phyloP scores from a whole-genome alignment of 495 filamentous ascomycete species.

The Lepidopterella palustris region DNA sequence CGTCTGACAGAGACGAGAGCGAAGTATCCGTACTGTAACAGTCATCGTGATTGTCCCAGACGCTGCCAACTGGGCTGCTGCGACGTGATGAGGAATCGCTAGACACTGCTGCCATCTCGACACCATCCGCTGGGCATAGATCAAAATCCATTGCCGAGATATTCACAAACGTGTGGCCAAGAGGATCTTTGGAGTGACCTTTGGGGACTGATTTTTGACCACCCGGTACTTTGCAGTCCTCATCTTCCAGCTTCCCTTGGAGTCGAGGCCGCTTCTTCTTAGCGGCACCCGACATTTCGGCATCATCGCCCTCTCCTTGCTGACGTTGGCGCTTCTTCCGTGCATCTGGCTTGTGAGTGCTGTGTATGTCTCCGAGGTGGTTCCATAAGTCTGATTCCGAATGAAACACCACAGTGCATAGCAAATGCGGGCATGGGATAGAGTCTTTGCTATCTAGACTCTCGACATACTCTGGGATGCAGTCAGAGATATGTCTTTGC shows the following conservation, averaged over 20 bases:
- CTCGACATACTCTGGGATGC: constrained; percentile 13
- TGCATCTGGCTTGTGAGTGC: constrained; percentile 15
- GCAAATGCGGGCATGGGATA: constrained; percentile 15
- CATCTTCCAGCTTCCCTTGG: constrained; percentile 15
- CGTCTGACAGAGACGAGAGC: not conserved
- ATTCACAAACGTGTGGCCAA: not conserved
- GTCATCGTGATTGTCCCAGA: not conserved
- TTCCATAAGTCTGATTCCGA: constrained; percentile 19
- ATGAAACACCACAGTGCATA: constrained; percentile 14
- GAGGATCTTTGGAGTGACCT: not conserved
- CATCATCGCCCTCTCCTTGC: constrained; percentile 10
- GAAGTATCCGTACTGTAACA: not conserved
- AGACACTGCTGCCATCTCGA: not conserved
- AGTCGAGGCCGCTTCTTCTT: constrained; percentile 13
- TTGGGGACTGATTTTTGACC: not conserved
- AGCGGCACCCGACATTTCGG: constrained; percentile 12
- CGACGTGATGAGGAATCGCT: not conserved
- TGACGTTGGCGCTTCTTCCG: constrained; percentile 16
- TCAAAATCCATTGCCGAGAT: not conserved
- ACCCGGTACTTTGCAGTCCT: constrained; percentile 7
- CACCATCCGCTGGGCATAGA: not conserved
- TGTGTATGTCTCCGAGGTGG: constrained; percentile 17
- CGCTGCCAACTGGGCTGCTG: not conserved
- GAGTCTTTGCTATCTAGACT: constrained; percentile 12
- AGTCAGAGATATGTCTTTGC: constrained; percentile 15